phyloP scores from a whole-genome alignment of 495 filamentous ascomycete species.

The Apiosordaria backusii region DNA sequence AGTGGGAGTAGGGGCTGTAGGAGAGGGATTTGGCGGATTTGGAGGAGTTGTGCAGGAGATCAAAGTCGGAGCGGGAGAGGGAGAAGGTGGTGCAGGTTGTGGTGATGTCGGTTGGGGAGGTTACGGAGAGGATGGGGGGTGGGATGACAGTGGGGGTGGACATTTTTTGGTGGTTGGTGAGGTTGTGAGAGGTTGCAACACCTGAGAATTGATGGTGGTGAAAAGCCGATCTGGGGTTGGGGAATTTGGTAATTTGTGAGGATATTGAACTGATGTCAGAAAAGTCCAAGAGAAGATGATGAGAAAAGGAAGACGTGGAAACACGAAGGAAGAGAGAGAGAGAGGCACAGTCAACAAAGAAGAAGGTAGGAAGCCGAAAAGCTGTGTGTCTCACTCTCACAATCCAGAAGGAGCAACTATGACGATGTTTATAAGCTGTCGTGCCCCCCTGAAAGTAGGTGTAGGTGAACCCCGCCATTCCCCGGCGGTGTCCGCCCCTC shows the following conservation, averaged over 20 bases:
- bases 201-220: too few species aligned
- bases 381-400: background rate
- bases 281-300: too few species aligned
- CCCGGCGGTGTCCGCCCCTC: background rate
- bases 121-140: slow-evolving; percentile 23
- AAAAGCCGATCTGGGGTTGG: background rate
- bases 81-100: slow-evolving; percentile 39
- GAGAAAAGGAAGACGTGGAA: too few species aligned
- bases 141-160: background rate
- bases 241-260: too few species aligned
- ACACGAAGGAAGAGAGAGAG: too few species aligned
- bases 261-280: too few species aligned
- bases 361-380: too few species aligned
- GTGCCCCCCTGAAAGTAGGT: background rate
- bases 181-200: too few species aligned
- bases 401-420: background rate
- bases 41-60: slow-evolving; percentile 55
- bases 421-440: background rate
- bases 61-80: slow-evolving; percentile 58
- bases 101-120: slow-evolving; percentile 25
- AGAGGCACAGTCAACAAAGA: background rate
- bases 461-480: background rate
- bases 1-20: slow-evolving; percentile 92
- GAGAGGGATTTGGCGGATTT: slow-evolving; percentile 66
- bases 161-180: slow-evolving; percentile 13